Evolutionary conservation across 257 asterid species (phyloP), one percentile per base, ranked within the genome.

Genomic region (Solanum raphanifolium): DNA sequence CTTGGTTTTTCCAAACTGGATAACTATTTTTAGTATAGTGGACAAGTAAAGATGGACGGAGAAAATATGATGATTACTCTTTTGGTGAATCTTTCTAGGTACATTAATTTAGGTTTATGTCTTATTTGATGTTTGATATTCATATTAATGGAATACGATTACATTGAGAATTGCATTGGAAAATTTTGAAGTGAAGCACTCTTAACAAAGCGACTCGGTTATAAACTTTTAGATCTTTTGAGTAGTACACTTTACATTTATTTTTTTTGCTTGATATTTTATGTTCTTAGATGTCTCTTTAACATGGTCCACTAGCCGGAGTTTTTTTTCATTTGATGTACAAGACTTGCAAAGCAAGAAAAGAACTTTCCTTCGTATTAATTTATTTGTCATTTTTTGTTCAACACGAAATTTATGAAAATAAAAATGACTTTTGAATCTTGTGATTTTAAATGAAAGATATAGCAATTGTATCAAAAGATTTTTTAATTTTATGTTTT

Each of bases 171-270:
- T 58, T 58, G 12, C 66, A 21, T 58, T 58, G 25, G 2, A 58
- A 7, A 20, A 0, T 7, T 20, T 58, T 20, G 0, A 0, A 58
- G 25, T 18, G 4, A 58, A 20, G 12, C 0, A 7, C 25, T 21
- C 2, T 21, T 3, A 58, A 20, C 66, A 7, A 58, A 20, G 25
- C 25, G 66, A 58, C 25, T 58, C 1, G 3, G 5, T 58, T 21
- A 58, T 0, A 20, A 58, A 1, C 66, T 20, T 58, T 52, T 55
- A 0, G 25, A 20, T 20, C 2, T 3, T 0, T 55, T 20, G 11
- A 20, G 0, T 55, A 1, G 65, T 7, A 55, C 11, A 58, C 27
- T 58, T 20, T 1, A 20, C 11, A 58, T 58, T 58, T 58, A 20
- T 58, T 58, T 55, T 20, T 58, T 34, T 73, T 34, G 2, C 27